These are phyloP conservation scores for Crucibulum laeve DNA, from an alignment of 768 basidiomycete genomes.

Conservation along the genomic window DNA sequence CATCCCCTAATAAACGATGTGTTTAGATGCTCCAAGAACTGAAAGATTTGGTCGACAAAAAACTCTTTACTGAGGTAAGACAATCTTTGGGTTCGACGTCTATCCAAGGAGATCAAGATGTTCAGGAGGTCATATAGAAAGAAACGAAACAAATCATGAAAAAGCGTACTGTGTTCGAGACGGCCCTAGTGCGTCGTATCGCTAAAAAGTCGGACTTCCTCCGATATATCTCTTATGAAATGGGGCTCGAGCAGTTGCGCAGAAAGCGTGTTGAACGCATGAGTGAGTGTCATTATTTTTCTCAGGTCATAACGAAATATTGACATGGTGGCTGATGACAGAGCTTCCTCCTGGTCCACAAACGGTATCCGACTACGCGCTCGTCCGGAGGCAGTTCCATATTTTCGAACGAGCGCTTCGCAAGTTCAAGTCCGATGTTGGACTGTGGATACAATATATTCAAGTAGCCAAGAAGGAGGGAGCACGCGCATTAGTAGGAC, in stretches of 20 bases:
- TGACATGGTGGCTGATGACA: slow-evolving; percentile 12
- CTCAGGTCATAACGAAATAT: not conserved
- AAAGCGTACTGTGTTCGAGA: slow-evolving; percentile 81
- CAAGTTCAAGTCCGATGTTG: slow-evolving; percentile 85
- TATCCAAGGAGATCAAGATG: slow-evolving; percentile 5
- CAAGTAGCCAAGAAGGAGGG: slow-evolving; percentile 78
- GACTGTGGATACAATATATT: slow-evolving; percentile 87
- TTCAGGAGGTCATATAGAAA: slow-evolving; percentile 34
- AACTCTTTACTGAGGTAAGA: slow-evolving; percentile 75
- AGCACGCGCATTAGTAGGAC: slow-evolving; percentile 73
- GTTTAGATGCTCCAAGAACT: slow-evolving; percentile 88
- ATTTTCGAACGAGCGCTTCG: slow-evolving; percentile 88
- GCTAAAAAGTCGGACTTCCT: slow-evolving; percentile 86
- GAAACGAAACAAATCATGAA: slow-evolving; percentile 85
- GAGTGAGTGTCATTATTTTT: slow-evolving; percentile 37
- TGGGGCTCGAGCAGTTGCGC: slow-evolving; percentile 78
- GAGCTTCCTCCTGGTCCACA: slow-evolving; percentile 43
- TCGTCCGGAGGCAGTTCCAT: slow-evolving; percentile 80
- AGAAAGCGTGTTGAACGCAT: slow-evolving; percentile 70
- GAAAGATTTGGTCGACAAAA: slow-evolving; percentile 84
- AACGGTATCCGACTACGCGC: slow-evolving; percentile 79
- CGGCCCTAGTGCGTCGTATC: slow-evolving; percentile 74
- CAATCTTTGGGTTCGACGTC: not conserved
- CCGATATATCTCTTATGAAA: slow-evolving; percentile 90
- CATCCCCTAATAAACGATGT: slow-evolving; percentile 3